Percentiles rank a stretch among this genome's conserved stretches.
These are phyloP conservation scores for Periconia macrospinosa DNA, from an alignment of 2,329 filamentous ascomycete species.

Conservation along the genomic window DNA sequence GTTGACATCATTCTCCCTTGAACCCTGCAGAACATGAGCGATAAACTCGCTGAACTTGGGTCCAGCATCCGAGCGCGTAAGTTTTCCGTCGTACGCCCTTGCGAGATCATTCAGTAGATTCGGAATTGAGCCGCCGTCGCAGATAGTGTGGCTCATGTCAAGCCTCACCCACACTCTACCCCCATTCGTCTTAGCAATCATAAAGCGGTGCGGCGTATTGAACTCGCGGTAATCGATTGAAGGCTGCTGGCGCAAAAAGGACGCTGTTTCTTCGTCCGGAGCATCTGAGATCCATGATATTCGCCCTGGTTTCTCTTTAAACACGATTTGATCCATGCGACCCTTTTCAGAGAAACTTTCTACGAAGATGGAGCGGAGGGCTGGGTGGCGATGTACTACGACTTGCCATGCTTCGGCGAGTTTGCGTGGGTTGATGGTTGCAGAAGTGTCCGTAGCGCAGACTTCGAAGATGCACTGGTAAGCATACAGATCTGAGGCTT, in stretches of 20 bases:
- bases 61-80: conserved; percentile 38
- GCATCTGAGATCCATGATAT: conserved; percentile 26
- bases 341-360: conserved; percentile 37
- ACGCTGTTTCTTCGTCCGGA: conserved; percentile 19
- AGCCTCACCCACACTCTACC: conserved; percentile 49
- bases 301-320: conserved; percentile 30
- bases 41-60: conserved; percentile 45
- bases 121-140: conserved; percentile 54
- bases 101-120: conserved; percentile 52
- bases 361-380: conserved; percentile 37
- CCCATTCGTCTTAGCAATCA: conserved; percentile 46
- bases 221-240: conserved; percentile 31
- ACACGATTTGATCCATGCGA: conserved; percentile 35
- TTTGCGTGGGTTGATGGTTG: conserved; percentile 22
- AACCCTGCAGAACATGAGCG: conserved; percentile 29
- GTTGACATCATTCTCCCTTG: conserved; percentile 36
- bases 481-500: conserved; percentile 31
- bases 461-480: conserved; percentile 36
- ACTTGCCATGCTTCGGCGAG: conserved; percentile 39
- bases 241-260: conserved; percentile 21
- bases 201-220: conserved; percentile 50
- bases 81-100: conserved; percentile 48
- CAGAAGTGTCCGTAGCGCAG: conserved; percentile 16
- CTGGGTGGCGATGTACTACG: conserved; percentile 37
- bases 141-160: conserved; percentile 56